These are phyloP conservation scores for Microsporum audouinii DNA, from an alignment of 2,329 filamentous ascomycete species.

Conservation along the genomic window DNA sequence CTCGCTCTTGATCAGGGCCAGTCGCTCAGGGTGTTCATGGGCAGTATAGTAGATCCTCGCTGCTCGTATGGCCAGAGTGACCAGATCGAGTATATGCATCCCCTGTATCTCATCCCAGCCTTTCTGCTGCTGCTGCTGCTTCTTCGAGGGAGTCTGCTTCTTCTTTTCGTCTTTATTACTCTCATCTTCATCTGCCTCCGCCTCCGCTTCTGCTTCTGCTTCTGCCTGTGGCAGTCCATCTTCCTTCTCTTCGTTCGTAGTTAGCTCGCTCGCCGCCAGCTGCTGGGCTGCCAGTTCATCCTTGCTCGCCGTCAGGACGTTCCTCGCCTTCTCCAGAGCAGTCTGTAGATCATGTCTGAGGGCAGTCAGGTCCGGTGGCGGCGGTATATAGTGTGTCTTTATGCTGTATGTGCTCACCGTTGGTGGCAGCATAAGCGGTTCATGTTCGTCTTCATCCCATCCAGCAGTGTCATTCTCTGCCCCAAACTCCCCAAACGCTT, in stretches of 20 bases:
- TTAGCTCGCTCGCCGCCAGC: slow-evolving; percentile 4
- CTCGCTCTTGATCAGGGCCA: slow-evolving; percentile 80
- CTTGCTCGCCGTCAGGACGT: slow-evolving; percentile 46
- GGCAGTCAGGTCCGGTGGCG: slow-evolving; percentile 69
- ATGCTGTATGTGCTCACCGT: slow-evolving; percentile 93
- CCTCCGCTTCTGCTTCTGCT: slow-evolving; percentile 22
- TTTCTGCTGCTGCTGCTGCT: slow-evolving; percentile 37
- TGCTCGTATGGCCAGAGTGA: slow-evolving; percentile 88
- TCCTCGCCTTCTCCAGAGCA: slow-evolving; percentile 56
- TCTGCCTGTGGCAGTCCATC: neutral
- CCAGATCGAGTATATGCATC: slow-evolving; percentile 80
- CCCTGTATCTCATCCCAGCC: slow-evolving; percentile 82
- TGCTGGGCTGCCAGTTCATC: slow-evolving; percentile 25
- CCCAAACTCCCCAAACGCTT: slow-evolving; percentile 22
- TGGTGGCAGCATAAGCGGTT: slow-evolving; percentile 79
- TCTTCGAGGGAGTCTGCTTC: slow-evolving; percentile 17
- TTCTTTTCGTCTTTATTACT: slow-evolving; percentile 29
- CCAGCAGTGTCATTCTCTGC: slow-evolving; percentile 30
- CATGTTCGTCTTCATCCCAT: slow-evolving; percentile 44
- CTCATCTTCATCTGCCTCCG: slow-evolving; percentile 16
- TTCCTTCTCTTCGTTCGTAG: neutral
- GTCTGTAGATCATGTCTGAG: slow-evolving; percentile 59
- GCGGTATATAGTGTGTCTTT: slow-evolving; percentile 67
- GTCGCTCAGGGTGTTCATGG: slow-evolving; percentile 72
- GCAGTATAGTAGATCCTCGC: slow-evolving; percentile 95